Evolutionary conservation across 345 rosid species (phyloP).

Genomic region (Syzygium oleosum): DNA sequence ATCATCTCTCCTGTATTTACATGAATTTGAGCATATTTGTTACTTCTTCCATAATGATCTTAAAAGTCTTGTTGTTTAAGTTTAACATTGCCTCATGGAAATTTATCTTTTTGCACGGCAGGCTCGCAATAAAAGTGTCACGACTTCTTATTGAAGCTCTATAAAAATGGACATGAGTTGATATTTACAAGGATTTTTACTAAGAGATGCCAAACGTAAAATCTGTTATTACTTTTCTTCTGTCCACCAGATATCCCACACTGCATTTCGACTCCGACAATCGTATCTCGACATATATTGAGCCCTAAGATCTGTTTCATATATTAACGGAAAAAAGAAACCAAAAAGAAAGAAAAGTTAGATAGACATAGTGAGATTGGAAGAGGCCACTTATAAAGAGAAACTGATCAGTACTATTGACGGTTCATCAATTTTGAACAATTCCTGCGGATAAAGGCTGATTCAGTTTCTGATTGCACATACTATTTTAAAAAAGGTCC

Average conservation of each 20-base stretch:
- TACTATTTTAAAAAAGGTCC: background rate
- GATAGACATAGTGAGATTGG: too few relatives aligned
- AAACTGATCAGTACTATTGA: too few relatives aligned
- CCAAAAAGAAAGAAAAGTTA: background rate
- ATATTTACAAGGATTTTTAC: background rate
- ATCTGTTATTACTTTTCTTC: conserved; percentile 88
- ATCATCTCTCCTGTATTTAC: conserved; percentile 70
- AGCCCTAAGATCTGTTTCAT: background rate
- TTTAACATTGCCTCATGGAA: too few relatives aligned
- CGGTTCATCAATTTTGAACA: too few relatives aligned
- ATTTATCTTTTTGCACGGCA: background rate
- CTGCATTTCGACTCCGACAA: conserved; percentile 70
- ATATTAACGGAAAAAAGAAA: background rate
- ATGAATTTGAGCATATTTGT: too few relatives aligned
- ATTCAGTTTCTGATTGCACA: background rate
- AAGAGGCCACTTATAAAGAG: too few relatives aligned
- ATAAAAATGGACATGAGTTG: background rate
- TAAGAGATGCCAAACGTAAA: background rate
- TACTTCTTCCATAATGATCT: background rate
- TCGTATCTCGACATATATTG: conserved; percentile 47
- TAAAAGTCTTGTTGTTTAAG: background rate
- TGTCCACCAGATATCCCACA: conserved; percentile 90
- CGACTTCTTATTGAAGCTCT: background rate
- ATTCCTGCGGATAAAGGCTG: background rate
- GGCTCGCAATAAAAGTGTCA: background rate